phyloP scores from a whole-genome alignment of 1,284 basidiomycete genomes.

The Irpex rosettiformis region DNA sequence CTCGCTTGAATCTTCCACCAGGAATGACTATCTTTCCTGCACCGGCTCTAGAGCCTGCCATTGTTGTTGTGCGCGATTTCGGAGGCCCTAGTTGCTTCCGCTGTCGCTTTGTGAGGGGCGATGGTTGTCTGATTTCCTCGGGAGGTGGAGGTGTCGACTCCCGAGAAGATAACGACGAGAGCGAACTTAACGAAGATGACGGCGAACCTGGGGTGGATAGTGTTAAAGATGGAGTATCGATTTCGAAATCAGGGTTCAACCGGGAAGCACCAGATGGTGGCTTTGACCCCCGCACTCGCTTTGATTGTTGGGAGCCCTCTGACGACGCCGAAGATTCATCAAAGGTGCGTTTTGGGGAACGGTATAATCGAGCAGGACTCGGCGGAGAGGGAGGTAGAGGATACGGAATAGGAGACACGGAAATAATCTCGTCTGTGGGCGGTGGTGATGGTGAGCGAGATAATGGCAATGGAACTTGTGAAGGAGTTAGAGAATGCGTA shows the following conservation, averaged over 20 bases:
- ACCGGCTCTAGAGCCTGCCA: constrained; percentile 27
- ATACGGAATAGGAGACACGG: constrained; percentile 1
- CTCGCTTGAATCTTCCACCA: constrained; percentile 42
- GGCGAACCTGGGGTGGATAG: constrained; percentile 37
- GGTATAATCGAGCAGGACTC: constrained; percentile 31
- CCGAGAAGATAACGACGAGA: constrained; percentile 41
- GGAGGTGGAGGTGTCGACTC: constrained; percentile 35
- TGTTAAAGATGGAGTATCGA: constrained; percentile 42
- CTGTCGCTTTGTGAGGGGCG: constrained; percentile 57
- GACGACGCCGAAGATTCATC: constrained; percentile 55
- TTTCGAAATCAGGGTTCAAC: constrained; percentile 27
- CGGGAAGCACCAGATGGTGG: background rate
- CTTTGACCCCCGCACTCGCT: constrained; percentile 36
- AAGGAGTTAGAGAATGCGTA: constrained; percentile 23
- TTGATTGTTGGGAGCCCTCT: constrained; percentile 39
- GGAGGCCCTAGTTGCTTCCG: constrained; percentile 66
- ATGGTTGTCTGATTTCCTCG: constrained; percentile 22
- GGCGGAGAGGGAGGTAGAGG: constrained; percentile 22
- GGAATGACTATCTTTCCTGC: constrained; percentile 57
- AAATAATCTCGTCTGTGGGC: constrained; percentile 17
- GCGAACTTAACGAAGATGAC: constrained; percentile 30
- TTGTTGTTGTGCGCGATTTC: constrained; percentile 37
- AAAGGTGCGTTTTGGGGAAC: constrained; percentile 65
- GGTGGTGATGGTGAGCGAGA: constrained; percentile 47
- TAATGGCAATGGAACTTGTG: constrained; percentile 30